These are phyloP conservation scores for Fusarium nygamai DNA, from an alignment of 2,329 filamentous ascomycete genomes.

Conservation along the genomic window DNA sequence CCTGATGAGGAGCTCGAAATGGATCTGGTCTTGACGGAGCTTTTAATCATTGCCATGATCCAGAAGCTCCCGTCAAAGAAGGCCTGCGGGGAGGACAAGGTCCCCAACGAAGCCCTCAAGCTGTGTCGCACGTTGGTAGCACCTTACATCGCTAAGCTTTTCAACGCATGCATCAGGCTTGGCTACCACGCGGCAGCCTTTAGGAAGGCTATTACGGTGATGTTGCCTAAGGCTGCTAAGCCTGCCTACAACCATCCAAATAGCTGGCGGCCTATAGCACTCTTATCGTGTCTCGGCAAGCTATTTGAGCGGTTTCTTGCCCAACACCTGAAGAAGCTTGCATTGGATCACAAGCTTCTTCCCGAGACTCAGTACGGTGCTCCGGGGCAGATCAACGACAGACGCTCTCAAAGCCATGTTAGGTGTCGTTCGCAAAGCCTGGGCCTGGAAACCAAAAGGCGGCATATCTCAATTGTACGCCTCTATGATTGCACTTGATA, in stretches of 20 bases:
- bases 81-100: background rate
- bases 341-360: background rate
- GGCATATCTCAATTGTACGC: background rate
- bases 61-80: background rate
- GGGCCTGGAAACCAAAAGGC: background rate
- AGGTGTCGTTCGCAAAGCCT: background rate
- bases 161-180: background rate
- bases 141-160: background rate
- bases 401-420: background rate
- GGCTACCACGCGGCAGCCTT: background rate
- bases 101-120: conserved; percentile 11
- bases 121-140: background rate
- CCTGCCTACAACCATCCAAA: background rate
- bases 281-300: conserved; percentile 2
- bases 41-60: background rate
- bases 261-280: conserved; percentile 4
- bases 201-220: background rate
- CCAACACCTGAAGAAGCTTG: background rate
- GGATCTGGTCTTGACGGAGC: background rate
- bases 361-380: conserved; percentile 1
- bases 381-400: background rate
- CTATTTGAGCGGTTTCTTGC: background rate
- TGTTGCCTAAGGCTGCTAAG: conserved; percentile 11
- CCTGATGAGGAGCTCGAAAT: background rate
- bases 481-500: conserved; percentile 4